phyloP scores from a whole-genome alignment of 345 rosid species.

The Psidium guajava region DNA sequence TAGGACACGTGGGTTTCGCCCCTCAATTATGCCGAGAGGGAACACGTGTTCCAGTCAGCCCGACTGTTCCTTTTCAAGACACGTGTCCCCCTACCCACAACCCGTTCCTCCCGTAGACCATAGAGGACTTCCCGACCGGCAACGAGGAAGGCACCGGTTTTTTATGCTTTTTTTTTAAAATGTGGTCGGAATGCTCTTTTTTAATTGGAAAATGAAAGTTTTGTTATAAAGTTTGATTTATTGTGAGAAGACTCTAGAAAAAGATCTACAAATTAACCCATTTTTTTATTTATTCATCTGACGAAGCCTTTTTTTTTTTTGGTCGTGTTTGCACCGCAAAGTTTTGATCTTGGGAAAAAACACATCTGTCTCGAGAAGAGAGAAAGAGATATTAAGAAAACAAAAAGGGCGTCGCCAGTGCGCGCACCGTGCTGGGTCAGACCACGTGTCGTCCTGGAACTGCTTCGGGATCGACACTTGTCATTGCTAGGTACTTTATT shows the following conservation, averaged over 20 bases:
- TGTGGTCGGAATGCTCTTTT: too few relatives aligned
- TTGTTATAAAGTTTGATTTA: not conserved
- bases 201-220: not conserved
- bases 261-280: too few relatives aligned
- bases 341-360: not conserved
- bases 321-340: not conserved
- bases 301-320: not conserved
- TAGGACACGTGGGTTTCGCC: not conserved
- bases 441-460: conserved; percentile 53
- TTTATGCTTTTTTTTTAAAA: not conserved
- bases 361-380: not conserved
- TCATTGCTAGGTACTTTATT: not conserved
- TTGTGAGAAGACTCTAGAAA: too few relatives aligned
- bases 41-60: not conserved
- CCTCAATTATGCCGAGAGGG: not conserved
- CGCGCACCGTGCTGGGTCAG: conserved; percentile 7
- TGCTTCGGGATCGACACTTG: conserved; percentile 55
- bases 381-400: not conserved
- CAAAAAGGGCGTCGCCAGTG: not conserved
- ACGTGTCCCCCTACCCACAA: not conserved
- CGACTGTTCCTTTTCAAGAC: not conserved
- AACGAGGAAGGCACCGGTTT: not conserved
- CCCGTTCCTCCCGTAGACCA: not conserved
- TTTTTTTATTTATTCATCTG: not conserved
- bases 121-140: not conserved